A percentile compares a stretch with the other conserved stretches of the same genome.
These are phyloP conservation scores for Hydnomerulius pinastri DNA, from an alignment of 768 basidiomycete genomes.

Conservation along the genomic window DNA sequence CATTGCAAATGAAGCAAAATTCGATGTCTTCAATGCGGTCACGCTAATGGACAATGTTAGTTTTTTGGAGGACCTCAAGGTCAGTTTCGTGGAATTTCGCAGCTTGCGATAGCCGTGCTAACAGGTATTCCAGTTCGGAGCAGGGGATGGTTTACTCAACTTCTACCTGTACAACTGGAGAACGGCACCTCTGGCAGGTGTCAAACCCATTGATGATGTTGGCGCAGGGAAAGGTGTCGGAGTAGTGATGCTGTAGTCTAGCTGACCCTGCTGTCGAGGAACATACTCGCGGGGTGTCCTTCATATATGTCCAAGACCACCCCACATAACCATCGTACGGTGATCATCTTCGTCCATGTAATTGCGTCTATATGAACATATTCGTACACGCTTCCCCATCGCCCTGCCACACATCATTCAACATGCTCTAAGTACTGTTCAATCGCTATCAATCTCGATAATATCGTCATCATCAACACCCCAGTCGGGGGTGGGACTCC, in stretches of 20 bases:
- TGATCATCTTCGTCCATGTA: background rate
- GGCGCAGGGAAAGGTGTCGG: constrained; percentile 82
- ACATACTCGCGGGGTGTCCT: too few relatives aligned
- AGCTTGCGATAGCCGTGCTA: background rate
- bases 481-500: constrained; percentile 78
- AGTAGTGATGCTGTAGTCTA: constrained; percentile 84
- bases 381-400: constrained; percentile 7
- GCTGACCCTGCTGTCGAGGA: background rate
- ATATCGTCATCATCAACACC: constrained; percentile 84
- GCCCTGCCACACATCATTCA: constrained; percentile 33
- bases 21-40: constrained; percentile 96
- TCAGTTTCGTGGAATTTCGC: constrained; percentile 29
- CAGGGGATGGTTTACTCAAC: constrained; percentile 88
- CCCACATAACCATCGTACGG: background rate
- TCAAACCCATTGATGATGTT: constrained; percentile 48
- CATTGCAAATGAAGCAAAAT: constrained; percentile 79
- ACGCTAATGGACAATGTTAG: constrained; percentile 92
- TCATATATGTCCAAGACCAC: constrained; percentile 2
- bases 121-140: constrained; percentile 71
- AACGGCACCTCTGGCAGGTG: constrained; percentile 76
- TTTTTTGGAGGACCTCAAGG: constrained; percentile 85
- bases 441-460: constrained; percentile 86
- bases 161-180: constrained; percentile 97
- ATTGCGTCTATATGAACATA: constrained; percentile 6
- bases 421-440: constrained; percentile 4